phyloP scores from a whole-genome alignment of 1,284 basidiomycete genomes.

The Cryptococcus deneoformans region DNA sequence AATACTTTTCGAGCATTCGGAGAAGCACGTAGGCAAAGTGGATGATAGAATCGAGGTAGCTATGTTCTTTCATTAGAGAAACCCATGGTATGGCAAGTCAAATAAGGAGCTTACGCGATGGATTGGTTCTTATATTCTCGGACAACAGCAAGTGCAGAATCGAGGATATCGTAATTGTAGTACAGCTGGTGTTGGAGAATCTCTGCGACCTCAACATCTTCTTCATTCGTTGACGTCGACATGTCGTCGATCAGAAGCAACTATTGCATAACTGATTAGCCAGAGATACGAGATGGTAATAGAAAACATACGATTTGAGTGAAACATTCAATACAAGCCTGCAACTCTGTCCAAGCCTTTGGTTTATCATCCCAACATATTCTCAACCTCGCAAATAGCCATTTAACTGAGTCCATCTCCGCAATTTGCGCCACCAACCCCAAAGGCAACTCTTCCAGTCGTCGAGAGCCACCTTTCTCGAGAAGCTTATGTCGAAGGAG shows the following conservation, averaged over 20 bases:
- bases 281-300: too few relatives aligned
- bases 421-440: conserved; percentile 77
- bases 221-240: conserved; percentile 54
- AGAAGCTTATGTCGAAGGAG: conserved; percentile 48
- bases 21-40: conserved; percentile 77
- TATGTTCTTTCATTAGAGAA: conserved; percentile 15
- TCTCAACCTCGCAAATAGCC: conserved; percentile 84
- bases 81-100: neutral
- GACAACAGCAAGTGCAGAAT: conserved; percentile 74
- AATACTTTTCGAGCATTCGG: conserved; percentile 81
- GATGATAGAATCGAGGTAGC: conserved; percentile 80
- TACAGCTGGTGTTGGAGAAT: conserved; percentile 82
- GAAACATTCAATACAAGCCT: conserved; percentile 89
- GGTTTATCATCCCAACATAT: conserved; percentile 88
- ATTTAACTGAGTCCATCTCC: conserved; percentile 79
- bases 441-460: conserved; percentile 55
- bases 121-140: conserved; percentile 65
- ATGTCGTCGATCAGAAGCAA: conserved; percentile 76
- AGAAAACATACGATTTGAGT: conserved; percentile 63
- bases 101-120: conserved; percentile 44
- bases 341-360: conserved; percentile 86
- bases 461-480: conserved; percentile 21
- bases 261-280: conserved; percentile 34
- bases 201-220: conserved; percentile 69
- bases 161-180: conserved; percentile 89